Evolutionary conservation across 208 protist species (phyloP), one percentile per base, ranked within the genome.

Genomic region (Trypanosoma melophagium): DNA sequence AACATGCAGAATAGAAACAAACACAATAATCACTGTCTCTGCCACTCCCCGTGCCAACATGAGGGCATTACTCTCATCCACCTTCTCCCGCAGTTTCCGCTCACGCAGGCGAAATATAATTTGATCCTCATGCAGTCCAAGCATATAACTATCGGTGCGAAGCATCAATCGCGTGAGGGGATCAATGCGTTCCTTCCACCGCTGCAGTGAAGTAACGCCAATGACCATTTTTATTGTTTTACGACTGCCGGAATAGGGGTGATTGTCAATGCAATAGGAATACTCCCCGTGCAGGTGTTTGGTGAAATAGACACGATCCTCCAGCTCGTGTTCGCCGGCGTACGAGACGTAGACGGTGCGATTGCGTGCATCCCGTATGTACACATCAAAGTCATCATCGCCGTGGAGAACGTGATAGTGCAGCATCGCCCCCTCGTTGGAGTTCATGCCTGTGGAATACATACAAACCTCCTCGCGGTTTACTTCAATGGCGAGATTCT

Each of bases 181-280:
- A 59, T 95, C 89, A 58, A 94, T 86, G 44, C 80, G 72, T 61
- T 68, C 66, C 77, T 89, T 92, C 84, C 84, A 92, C 3, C 84
- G 77, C 60, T 90, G 87, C 22, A 92, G 71, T 4, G 89, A 95
- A 1, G 81, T 89, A 16, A 92, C 47, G 0, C 84, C 86, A 38
- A 95, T 71, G 31, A 79, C 75, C 77, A 95, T 84, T 50, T 87
- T 80, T 42, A 95, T 81, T 40, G 71, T 61, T 60, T 95, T 92
- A 19, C 49, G 67, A 19, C 42, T 52, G 9, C 79, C 71, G 0
- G 80, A 79, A 76, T 92, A 88, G 17, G 70, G 69, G 0, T 73
- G 54, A 62, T 92, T 95, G 78, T 95, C 82, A 49, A 95, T 81
- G 63, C 89, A 95, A 70, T 86, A 95, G 0, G 89, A 74, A 64